phyloP scores from a whole-genome alignment of 2,329 filamentous ascomycete genomes.

The Penicillium sp. region DNA sequence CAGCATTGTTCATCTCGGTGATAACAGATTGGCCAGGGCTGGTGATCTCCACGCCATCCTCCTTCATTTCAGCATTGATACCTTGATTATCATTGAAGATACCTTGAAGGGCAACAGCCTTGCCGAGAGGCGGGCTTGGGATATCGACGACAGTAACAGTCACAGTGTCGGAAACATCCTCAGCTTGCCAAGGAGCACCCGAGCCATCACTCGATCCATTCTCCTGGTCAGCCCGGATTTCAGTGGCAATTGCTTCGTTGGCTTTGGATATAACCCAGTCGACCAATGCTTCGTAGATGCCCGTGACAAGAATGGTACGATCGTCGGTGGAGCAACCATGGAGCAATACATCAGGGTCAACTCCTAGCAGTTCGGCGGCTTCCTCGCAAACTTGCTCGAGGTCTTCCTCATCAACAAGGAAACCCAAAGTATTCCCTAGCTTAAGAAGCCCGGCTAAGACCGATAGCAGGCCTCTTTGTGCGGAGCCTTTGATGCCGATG shows the following conservation, averaged over 20 bases:
- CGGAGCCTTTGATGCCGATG: slow-evolving; percentile 86
- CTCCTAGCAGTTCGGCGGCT: slow-evolving; percentile 75
- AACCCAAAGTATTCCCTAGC: slow-evolving; percentile 84
- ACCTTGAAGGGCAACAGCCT: slow-evolving; percentile 81
- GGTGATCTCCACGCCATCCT: slow-evolving; percentile 78
- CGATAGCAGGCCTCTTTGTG: slow-evolving; percentile 78
- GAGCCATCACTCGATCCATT: slow-evolving; percentile 64
- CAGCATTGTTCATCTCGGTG: slow-evolving; percentile 80
- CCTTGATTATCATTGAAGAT: slow-evolving; percentile 90
- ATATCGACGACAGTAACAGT: slow-evolving; percentile 85
- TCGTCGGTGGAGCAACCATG: slow-evolving; percentile 80
- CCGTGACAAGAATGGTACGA: slow-evolving; percentile 74
- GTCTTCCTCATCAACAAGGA: slow-evolving; percentile 76
- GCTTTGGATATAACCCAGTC: slow-evolving; percentile 91
- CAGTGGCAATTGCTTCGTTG: slow-evolving; percentile 74
- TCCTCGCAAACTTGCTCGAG: slow-evolving; percentile 87
- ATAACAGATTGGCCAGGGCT: slow-evolving; percentile 75
- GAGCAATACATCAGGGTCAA: slow-evolving; percentile 79
- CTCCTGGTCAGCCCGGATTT: slow-evolving; percentile 63
- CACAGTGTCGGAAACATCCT: slow-evolving; percentile 73
- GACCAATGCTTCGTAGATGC: slow-evolving; percentile 87
- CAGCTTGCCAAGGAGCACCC: slow-evolving; percentile 63
- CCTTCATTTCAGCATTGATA: slow-evolving; percentile 96
- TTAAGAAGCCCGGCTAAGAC: slow-evolving; percentile 83
- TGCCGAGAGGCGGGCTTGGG: slow-evolving; percentile 73